Base-by-base conservation (phyloP, 495 filamentous ascomycete genomes). In the Acidomyces sp. region DNA sequence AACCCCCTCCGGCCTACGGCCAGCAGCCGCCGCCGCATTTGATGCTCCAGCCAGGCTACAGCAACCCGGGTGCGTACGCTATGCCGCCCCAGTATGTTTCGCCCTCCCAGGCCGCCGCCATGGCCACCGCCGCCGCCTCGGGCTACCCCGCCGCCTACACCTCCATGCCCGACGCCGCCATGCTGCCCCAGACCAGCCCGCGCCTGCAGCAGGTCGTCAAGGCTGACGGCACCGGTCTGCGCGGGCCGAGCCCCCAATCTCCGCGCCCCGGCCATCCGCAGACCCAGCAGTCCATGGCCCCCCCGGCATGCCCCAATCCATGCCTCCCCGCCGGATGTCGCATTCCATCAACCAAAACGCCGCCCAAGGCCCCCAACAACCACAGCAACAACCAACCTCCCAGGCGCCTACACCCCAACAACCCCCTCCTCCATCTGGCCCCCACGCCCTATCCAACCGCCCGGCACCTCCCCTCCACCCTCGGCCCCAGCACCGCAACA, bases 401-500 rank as follows among this genome's bases (percentile, higher is more conserved):
- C 12, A 49, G 17, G 20, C 53, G 13, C 38, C 58, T n/a, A 47
- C 55, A 19, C 62, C 62, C 2, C 64, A 66, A 28, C 65, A 68
- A 19, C 55, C 65, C 13, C 54, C 51, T 27, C 60, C 66, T 6
- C n/a, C n/a, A n/a, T n/a, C n/a, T n/a, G n/a, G n/a, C n/a, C n/a
- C n/a, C n/a, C n/a, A n/a, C n/a, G n/a, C n/a, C n/a, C n/a, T n/a
- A n/a, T n/a, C n/a, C n/a, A n/a, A n/a, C n/a, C n/a, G n/a, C n/a
- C n/a, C n/a, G n/a, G n/a, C n/a, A n/a, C n/a, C n/a, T n/a, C n/a
- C n/a, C n/a, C n/a, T n/a, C n/a, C n/a, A n/a, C 64, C 67, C 26
- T 75, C 72, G 45, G 75, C 73, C 41, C 80, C 76, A 41, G 83
- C 82, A 45, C 81, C 76, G 41, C 84, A 82, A 33, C 73, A 81